Conservation (phyloP, 192 early-diverging fungal genomes). For the Radiomyces spectabilis region DNA sequence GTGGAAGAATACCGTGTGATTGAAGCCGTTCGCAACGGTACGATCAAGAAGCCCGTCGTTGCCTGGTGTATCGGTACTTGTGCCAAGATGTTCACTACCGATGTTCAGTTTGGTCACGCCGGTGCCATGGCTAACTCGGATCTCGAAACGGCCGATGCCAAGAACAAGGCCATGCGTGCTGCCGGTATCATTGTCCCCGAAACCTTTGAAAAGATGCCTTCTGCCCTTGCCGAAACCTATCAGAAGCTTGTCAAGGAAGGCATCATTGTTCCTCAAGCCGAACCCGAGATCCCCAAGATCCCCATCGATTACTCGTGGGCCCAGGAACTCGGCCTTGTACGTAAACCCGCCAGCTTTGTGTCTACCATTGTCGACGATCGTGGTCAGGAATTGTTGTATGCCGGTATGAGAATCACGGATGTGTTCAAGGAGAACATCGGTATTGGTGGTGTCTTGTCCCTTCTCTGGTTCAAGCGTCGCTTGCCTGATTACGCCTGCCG, state of each 20-base stretch:
- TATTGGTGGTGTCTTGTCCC: constrained; percentile 92
- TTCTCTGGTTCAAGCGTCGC: constrained; percentile 98
- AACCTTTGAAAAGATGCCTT: constrained; percentile 92
- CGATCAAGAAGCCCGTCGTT: constrained; percentile 97
- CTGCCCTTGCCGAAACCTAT: constrained; percentile 72
- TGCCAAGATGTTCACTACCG: constrained; percentile 97
- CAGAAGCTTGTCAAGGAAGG: constrained; percentile 65
- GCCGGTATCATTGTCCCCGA: constrained; percentile 90
- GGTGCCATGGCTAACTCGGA: constrained; percentile 95
- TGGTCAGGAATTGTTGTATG: constrained; percentile 97
- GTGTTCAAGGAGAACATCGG: constrained; percentile 99
- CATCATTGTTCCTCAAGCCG: constrained; percentile 60
- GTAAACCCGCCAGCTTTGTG: constrained; percentile 97
- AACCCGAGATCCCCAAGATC: constrained; percentile 96
- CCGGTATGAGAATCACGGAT: constrained; percentile 96
- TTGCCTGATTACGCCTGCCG: constrained; percentile 90
- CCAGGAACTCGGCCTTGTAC: constrained; percentile 94
- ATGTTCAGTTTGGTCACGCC: constrained; percentile 98
- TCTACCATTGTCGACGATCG: constrained; percentile 99
- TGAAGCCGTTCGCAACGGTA: constrained; percentile 79
- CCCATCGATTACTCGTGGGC: constrained; percentile 99
- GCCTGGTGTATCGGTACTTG: constrained; percentile 99
- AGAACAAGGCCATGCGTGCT: constrained; percentile 80
- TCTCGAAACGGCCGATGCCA: constrained; percentile 93
- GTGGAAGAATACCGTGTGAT: constrained; percentile 95